phyloP scores from a whole-genome alignment of 441 rosid genomes.

The Eruca vesicaria region DNA sequence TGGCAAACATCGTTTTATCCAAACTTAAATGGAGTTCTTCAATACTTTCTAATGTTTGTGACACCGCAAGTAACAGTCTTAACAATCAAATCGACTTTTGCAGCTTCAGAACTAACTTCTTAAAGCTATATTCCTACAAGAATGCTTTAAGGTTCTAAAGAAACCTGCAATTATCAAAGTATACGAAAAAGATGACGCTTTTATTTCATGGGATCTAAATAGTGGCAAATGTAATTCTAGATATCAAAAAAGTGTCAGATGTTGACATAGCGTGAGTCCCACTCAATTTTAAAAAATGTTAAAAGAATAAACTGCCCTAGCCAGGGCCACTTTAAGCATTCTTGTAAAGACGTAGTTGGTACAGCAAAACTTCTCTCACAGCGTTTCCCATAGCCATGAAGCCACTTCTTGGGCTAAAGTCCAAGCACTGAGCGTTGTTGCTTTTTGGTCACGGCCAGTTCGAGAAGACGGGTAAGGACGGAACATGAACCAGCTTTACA shows the following conservation, averaged over 20 bases:
- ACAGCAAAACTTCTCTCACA: conserved; percentile 78
- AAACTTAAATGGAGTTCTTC: conserved; percentile 77
- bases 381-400: conserved; percentile 89
- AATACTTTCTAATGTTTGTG: conserved; percentile 52
- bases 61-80: conserved; percentile 85
- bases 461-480: conserved; percentile 68
- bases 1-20: background rate
- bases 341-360: conserved; percentile 75
- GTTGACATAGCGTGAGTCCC: background rate
- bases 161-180: too few species aligned
- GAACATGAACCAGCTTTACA: too few species aligned
- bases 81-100: conserved; percentile 49
- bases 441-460: conserved; percentile 76
- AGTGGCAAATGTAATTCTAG: too few species aligned
- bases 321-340: conserved; percentile 46
- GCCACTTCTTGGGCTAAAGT: conserved; percentile 91
- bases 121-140: conserved; percentile 40
- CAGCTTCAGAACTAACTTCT: conserved; percentile 54
- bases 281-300: background rate
- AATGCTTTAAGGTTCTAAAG: conserved; percentile 26
- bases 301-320: conserved; percentile 10
- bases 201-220: too few species aligned
- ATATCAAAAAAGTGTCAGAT: too few species aligned
- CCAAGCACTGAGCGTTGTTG: conserved; percentile 67
- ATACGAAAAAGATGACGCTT: too few species aligned